Base-by-base conservation (phyloP, 2,329 filamentous ascomycete species). In the Aspergillus sp. region DNA sequence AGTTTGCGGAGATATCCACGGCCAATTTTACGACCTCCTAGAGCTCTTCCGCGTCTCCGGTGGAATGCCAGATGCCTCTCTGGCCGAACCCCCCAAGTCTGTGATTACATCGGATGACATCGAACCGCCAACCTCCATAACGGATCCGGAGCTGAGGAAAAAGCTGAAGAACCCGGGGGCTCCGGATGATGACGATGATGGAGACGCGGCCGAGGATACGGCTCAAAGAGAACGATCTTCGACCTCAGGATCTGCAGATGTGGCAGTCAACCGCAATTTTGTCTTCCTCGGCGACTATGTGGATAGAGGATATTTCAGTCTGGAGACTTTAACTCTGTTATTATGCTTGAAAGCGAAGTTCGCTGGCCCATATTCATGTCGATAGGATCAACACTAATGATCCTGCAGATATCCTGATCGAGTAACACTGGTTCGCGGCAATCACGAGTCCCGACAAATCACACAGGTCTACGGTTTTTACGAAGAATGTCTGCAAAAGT, bases 1-100 rank as follows among this genome's bases (percentile, higher is more conserved):
- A 5, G 90, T 99, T 62, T 98, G 95, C 71, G 95, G 95, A 72
- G 95, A 99, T 73, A 98, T 99, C 62, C 95, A 99, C 77, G 95
- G 95, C 68, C 95, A 99, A 78, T 98, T 98, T 76, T 98, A 99
- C 78, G 95, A 99, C 75, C 83, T 99, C 9, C 86, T 98, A 61
- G 95, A 99, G 80, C 86, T 99, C 50, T 99, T 99, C 78, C 89
- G 93, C 54, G 93, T 99, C 41, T 92, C 93, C 47, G 95, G 95
- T 60, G 95, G 95, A 64, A 97, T 98, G 90, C 95, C 95, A 11
- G 91, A 91, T 68, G 90, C 96, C 66, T 84, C 85, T 40, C 84
- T 87, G 61, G 82, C 87, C 24, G 84, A 92, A 70, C 79, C 84
- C 14, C 88, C 90, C 11, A 79, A 84, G 8, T 86, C 86, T 9